phyloP scores from a whole-genome alignment of 441 rosid genomes.

The Arabidopsis lyrata region DNA sequence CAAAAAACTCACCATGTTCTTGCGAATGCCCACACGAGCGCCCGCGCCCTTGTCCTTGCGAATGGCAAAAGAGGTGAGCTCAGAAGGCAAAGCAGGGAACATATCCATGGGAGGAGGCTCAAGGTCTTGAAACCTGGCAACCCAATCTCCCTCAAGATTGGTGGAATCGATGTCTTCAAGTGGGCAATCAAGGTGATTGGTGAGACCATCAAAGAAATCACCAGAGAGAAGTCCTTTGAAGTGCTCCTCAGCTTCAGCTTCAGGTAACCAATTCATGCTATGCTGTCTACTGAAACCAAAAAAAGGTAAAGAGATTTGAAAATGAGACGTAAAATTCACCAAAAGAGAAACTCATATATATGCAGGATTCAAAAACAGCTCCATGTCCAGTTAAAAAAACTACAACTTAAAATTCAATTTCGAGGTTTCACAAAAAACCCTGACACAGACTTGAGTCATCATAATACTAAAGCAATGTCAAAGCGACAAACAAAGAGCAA shows the following conservation, averaged over 20 bases:
- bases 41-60: slow-evolving; percentile 1
- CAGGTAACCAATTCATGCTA: slow-evolving; percentile 57
- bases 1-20: slow-evolving; percentile 41
- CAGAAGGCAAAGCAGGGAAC: slow-evolving; percentile 52
- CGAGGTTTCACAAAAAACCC: too few species aligned
- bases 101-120: slow-evolving; percentile 69
- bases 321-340: too few species aligned
- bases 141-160: slow-evolving; percentile 50
- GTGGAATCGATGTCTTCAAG: slow-evolving; percentile 62
- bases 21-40: slow-evolving; percentile 24
- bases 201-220: slow-evolving; percentile 67
- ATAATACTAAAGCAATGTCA: too few species aligned
- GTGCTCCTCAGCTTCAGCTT: slow-evolving; percentile 53
- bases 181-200: slow-evolving; percentile 60
- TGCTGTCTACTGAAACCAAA: not conserved
- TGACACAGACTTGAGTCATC: too few species aligned
- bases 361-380: too few species aligned
- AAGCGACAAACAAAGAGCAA: not conserved
- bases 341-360: too few species aligned
- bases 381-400: too few species aligned
- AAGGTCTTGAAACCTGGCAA: slow-evolving; percentile 45
- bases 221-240: slow-evolving; percentile 58
- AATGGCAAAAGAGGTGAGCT: slow-evolving; percentile 30
- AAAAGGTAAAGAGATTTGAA: too few species aligned
- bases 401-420: too few species aligned